Percentiles rank a stretch among this genome's conserved stretches.
phyloP scores from a whole-genome alignment of 306 rosid species.

The Ormosia semicastrata region DNA sequence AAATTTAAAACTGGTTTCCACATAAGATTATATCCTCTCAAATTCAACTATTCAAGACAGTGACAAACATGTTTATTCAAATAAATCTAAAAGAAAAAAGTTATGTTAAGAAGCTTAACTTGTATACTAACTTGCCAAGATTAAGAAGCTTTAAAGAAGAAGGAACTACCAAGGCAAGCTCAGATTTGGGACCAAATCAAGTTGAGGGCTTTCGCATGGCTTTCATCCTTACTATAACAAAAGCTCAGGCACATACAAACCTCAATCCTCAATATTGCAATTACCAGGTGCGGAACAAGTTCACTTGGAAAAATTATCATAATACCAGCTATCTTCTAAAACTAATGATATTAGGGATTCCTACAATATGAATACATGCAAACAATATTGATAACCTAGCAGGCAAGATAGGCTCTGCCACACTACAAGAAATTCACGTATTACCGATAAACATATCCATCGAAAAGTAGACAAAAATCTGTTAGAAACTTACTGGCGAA shows the following conservation, averaged over 20 bases:
- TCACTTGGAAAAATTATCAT: neutral
- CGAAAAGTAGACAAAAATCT: no score
- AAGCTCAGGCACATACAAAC: neutral
- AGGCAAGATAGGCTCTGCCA: neutral
- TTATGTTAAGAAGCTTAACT: neutral
- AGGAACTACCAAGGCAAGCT: no score
- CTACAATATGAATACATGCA: neutral
- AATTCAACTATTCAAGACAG: no score
- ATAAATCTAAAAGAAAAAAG: neutral
- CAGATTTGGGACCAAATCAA: neutral
- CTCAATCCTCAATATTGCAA: neutral
- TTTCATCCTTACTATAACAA: neutral
- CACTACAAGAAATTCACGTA: no score
- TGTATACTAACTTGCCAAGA: neutral
- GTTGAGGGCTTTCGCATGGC: neutral
- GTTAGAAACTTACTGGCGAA: no score
- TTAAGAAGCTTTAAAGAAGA: neutral
- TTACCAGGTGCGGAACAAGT: neutral
- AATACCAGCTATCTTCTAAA: neutral
- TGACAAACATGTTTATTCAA: no score
- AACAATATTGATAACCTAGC: neutral
- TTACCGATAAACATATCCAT: no score
- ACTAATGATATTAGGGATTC: neutral
- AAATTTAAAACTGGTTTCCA: no score
- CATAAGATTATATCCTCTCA: no score